Evolutionary conservation across 805 yeast species (phyloP).

Genomic region (Candida glaebosa): DNA sequence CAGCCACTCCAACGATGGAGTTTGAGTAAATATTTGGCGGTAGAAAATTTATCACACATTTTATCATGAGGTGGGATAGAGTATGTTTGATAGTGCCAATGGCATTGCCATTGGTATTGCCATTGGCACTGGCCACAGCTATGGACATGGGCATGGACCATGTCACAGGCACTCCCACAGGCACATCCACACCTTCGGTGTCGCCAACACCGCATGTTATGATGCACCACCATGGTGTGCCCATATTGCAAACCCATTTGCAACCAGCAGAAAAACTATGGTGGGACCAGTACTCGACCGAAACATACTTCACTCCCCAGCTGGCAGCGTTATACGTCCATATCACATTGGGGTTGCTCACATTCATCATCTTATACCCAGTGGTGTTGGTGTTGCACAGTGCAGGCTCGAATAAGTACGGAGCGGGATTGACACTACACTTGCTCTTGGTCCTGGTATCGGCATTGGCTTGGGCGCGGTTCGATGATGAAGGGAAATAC

Average conservation of each 20-base stretch:
- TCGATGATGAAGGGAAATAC: constrained; percentile 41
- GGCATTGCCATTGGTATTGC: too few relatives aligned
- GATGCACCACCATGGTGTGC: constrained; percentile 61
- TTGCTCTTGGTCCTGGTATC: constrained; percentile 45
- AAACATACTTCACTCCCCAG: constrained; percentile 62
- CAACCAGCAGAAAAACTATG: constrained; percentile 68
- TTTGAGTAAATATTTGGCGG: too few relatives aligned
- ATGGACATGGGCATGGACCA: neutral
- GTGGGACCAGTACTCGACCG: constrained; percentile 79
- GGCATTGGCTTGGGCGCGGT: constrained; percentile 24
- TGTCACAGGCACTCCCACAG: constrained; percentile 8
- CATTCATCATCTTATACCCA: constrained; percentile 64
- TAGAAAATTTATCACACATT: neutral
- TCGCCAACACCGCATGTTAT: constrained; percentile 33
- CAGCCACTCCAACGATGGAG: too few relatives aligned
- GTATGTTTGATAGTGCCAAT: neutral
- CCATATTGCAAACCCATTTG: constrained; percentile 65
- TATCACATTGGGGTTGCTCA: constrained; percentile 36
- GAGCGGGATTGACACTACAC: constrained; percentile 55
- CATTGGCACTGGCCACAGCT: neutral
- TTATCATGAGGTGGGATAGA: neutral
- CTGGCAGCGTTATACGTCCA: constrained; percentile 54
- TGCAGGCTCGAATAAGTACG: constrained; percentile 50
- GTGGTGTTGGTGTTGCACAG: constrained; percentile 61
- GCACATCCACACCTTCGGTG: neutral